Evolutionary conservation across 306 rosid species (phyloP).

Genomic region (Ormosia emarginata): DNA sequence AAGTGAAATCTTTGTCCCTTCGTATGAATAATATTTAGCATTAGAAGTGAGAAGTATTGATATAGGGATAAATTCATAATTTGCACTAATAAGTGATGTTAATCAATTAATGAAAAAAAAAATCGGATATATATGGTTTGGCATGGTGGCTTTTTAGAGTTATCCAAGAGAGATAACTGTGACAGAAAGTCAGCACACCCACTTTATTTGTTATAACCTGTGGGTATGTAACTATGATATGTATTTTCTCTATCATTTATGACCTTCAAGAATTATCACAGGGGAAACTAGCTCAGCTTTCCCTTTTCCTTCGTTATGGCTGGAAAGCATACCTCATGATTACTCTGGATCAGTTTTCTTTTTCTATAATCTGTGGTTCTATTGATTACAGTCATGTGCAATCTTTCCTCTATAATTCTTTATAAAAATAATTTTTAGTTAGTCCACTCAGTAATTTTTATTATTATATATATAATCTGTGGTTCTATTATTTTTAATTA

Average conservation of each 20-base stretch:
- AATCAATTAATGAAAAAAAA: background rate
- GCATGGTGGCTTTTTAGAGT: background rate
- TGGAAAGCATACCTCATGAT: too few species aligned
- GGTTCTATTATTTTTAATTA: too few species aligned
- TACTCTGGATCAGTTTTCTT: too few species aligned
- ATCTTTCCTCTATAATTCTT: too few species aligned
- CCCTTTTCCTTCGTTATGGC: background rate
- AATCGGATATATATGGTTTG: background rate
- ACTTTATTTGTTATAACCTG: background rate
- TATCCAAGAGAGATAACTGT: background rate
- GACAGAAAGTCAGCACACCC: background rate
- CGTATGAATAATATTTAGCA: background rate
- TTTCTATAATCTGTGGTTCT: too few species aligned
- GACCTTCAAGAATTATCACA: background rate
- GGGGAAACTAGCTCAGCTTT: background rate
- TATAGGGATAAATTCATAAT: background rate
- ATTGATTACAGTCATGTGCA: too few species aligned
- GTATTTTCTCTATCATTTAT: background rate
- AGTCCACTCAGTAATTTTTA: too few species aligned
- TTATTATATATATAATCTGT: too few species aligned
- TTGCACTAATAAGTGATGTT: background rate
- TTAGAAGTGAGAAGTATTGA: background rate
- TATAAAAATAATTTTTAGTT: too few species aligned
- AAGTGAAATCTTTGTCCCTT: background rate
- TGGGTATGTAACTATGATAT: background rate